Percentiles rank a stretch among this genome's conserved stretches.
Evolutionary conservation across 2,329 filamentous ascomycete genomes (phyloP).

Genomic region (Penicillium sp.): DNA sequence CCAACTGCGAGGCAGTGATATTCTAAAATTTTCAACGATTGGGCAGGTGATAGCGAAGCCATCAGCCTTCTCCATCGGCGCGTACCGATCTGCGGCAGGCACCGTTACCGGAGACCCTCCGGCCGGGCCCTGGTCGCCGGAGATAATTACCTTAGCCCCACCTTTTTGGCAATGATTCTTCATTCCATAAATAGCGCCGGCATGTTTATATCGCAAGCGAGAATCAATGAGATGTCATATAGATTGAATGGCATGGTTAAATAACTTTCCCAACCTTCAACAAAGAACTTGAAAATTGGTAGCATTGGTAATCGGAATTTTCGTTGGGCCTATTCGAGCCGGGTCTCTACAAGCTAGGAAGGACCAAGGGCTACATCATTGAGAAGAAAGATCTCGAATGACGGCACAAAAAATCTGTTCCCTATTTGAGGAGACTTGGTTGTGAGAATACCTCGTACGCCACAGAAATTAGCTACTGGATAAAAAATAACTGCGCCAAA

Average conservation of each 20-base stretch:
- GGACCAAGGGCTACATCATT: too few relatives aligned
- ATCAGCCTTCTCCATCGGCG: not conserved
- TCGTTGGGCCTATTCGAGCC: too few relatives aligned
- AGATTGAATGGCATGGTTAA: too few relatives aligned
- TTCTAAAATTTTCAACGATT: too few relatives aligned
- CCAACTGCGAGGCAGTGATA: too few relatives aligned
- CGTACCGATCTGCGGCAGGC: not conserved
- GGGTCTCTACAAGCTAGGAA: too few relatives aligned
- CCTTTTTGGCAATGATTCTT: slow-evolving; percentile 1
- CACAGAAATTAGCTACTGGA: slow-evolving; percentile 34
- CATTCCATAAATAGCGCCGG: not conserved
- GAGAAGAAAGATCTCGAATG: too few relatives aligned
- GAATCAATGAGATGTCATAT: too few relatives aligned
- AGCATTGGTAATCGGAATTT: too few relatives aligned
- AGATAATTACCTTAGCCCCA: not conserved
- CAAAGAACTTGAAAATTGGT: too few relatives aligned
- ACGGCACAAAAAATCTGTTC: too few relatives aligned
- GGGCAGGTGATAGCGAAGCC: not conserved
- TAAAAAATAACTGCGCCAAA: slow-evolving; percentile 38
- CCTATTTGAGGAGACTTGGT: slow-evolving; percentile 24
- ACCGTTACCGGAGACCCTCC: not conserved
- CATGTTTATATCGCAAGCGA: not conserved
- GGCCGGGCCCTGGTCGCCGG: not conserved
- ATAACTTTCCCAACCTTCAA: too few relatives aligned
- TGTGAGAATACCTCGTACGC: slow-evolving; percentile 34